Evolutionary conservation across 148 eudicot genomes (phyloP).

Genomic region (Rhododendron griersonianum): DNA sequence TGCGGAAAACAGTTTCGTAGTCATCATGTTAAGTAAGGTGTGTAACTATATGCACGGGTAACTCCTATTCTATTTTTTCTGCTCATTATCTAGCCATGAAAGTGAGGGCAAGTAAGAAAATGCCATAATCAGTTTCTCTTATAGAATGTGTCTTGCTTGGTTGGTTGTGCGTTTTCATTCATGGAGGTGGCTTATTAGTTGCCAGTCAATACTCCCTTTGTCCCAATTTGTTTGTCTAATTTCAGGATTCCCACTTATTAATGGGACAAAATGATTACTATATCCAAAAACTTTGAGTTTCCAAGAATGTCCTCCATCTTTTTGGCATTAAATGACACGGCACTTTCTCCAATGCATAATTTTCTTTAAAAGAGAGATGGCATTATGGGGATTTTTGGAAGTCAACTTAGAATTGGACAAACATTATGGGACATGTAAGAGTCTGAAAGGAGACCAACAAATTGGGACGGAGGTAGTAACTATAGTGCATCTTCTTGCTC

Average conservation of each 20-base stretch:
- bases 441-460: no score
- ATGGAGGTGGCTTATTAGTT: background rate
- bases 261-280: no score
- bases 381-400: no score
- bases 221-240: no score
- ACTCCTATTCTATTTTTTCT: background rate
- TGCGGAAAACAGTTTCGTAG: slow-evolving; percentile 63
- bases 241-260: no score
- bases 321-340: background rate
- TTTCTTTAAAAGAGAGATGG: no score
- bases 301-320: no score
- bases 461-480: background rate
- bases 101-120: background rate
- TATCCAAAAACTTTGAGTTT: no score
- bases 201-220: background rate
- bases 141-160: background rate
- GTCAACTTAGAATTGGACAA: no score
- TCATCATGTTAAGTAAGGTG: slow-evolving; percentile 74
- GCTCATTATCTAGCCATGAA: background rate
- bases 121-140: background rate
- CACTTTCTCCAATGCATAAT: no score
- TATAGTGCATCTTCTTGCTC: background rate
- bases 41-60: background rate
- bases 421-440: no score
- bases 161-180: background rate